Percentiles rank a stretch among this genome's conserved stretches.
Conservation (phyloP, 2,329 filamentous ascomycete species). For the Penicillium occitanis region DNA sequence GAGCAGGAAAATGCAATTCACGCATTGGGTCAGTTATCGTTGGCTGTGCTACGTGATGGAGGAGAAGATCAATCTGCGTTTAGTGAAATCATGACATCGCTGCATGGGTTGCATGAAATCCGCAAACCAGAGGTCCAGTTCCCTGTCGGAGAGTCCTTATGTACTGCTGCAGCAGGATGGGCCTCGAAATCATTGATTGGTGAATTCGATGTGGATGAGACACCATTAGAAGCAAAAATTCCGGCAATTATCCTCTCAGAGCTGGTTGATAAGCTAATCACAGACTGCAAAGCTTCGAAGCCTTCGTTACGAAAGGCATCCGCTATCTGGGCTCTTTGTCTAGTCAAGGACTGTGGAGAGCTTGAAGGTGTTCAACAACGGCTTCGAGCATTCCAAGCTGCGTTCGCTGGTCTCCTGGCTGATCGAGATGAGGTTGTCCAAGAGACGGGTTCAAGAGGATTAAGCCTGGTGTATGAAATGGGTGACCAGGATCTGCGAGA, state of each 20-base stretch:
- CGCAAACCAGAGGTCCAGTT: conserved; percentile 88
- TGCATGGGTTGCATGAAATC: conserved; percentile 79
- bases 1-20: conserved; percentile 79
- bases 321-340: conserved; percentile 89
- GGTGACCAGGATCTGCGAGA: conserved; percentile 78
- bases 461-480: conserved; percentile 91
- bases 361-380: conserved; percentile 70
- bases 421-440: conserved; percentile 93
- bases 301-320: conserved; percentile 88
- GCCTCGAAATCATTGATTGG: conserved; percentile 75
- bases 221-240: conserved; percentile 41
- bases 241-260: conserved; percentile 47
- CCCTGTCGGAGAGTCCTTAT: conserved; percentile 82
- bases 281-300: conserved; percentile 78
- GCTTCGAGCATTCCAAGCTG: conserved; percentile 75
- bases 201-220: conserved; percentile 69
- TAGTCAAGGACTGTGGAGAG: conserved; percentile 87
- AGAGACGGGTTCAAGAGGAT: conserved; percentile 86
- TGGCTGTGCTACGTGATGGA: conserved; percentile 48
- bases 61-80: conserved; percentile 35
- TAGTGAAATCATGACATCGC: conserved; percentile 60
- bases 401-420: conserved; percentile 83
- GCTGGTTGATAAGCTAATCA: conserved; percentile 70
- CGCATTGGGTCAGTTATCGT: conserved; percentile 73
- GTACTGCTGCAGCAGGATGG: conserved; percentile 77